Evolutionary conservation across 75 land plant genomes (phyloP), one percentile per base, ranked within the genome.

Genomic region (Selaginella tamariscina): DNA sequence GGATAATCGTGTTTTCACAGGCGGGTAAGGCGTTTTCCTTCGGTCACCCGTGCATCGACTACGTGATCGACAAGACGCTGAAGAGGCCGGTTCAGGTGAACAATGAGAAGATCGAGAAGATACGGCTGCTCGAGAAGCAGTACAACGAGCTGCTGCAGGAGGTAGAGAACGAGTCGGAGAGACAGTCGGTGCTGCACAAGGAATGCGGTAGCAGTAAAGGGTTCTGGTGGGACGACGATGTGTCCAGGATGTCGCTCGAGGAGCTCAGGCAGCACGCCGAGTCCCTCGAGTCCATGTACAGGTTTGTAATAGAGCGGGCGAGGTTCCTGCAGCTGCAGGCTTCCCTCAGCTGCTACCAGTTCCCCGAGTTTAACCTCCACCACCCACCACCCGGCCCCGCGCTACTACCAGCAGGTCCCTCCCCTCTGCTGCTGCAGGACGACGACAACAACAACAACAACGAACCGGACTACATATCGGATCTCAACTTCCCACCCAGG

Each of bases 21-120:
- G 81, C 81, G 31, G 81, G 81, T 1, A 79, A 79, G 70, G 81
- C 81, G 11, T 79, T 79, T 70, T 71, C 78, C 0, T 79, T 75
- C 32, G 81, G 78, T 0, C 69, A 68, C 31, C 81, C 81, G 9
- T 77, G 69, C 70, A 67, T 79, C 64, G 79, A 79, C 66, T 75
- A 66, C 63, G 81, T 79, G 30, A 64, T 79, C 22, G 79, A 79
- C 66, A 75, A 71, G 63, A 66, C 69, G 27, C 21, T 71, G 22
- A 66, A 55, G 13, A 29, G 74, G 2, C 75, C 75, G 8, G 57
- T 67, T 0, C 33, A 71, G 22, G 39, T 65, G 0, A 62, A 54
- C 31, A 54, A 27, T 15, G 63, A 76, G 29, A 71, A 71, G 39
- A 56, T 71, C 39, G 68, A 71, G 54, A 49, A 54, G 20, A 73